Evolutionary conservation across 2,329 filamentous ascomycete genomes (phyloP), one percentile per base, ranked within the genome.

Genomic region (Hypoxylon sp.): DNA sequence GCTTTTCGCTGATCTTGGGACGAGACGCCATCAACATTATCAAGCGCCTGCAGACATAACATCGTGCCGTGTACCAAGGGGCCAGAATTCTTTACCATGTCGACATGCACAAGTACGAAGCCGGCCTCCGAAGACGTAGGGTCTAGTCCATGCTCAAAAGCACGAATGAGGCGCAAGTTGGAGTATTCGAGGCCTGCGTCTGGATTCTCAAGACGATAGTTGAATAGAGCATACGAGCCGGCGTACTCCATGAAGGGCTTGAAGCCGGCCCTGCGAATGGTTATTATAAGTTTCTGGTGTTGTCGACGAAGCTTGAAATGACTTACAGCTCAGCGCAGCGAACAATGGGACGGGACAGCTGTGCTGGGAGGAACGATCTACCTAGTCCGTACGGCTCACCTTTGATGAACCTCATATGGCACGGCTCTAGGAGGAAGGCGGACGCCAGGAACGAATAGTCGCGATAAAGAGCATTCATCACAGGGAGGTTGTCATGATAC

Each of bases 71-170:
- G 85, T 48, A 97, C 89, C 1, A 98, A 84, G 0, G 88, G 87
- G 0, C 91, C 91, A 0, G 94, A 94, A 79, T 97, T 89, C 76
- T 90, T 90, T 52, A 97, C 95, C 94, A 97, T 98, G 79, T 96
- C 93, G 54, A 98, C 90, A 78, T 97, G 95, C 3, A 96, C 94
- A 11, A 97, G 87, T n/a, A 97, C 93, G 77, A 98, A 97, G 52
- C 95, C 95, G 0, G 95, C 95, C 79, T 97, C 95, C 6, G 94
- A 97, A 2, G 93, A 96, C 30, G 85, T 86, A 0, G 92, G 92
- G 77, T 97, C 92, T 7, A 97, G 88, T 12, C 95, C 95, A 73
- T 91, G 88, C 80, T 97, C 94, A 74, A 97, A 98, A 23, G 93
- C 95, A 34, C 95, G 92, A 75, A 97, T 90, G 30, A 97, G 88